Percentiles rank a stretch among this genome's conserved stretches.
Conservation (phyloP, 805 yeast species). For the Tetrapisispora fleetii region DNA sequence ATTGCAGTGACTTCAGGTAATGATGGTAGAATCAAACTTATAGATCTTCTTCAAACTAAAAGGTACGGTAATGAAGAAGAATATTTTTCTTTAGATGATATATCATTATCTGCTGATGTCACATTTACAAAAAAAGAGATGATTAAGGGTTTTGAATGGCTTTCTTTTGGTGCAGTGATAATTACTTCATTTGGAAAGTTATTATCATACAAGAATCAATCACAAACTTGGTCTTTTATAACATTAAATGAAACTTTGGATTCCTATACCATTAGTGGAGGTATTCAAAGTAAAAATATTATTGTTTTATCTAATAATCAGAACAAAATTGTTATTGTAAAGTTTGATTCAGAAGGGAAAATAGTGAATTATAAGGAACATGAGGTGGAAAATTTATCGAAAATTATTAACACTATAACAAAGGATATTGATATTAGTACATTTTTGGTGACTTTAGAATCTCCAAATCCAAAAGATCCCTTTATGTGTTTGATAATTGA, state of each 20-base stretch:
- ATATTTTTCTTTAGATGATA: constrained; percentile 26
- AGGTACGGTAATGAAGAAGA: constrained; percentile 27
- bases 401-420: constrained; percentile 43
- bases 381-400: constrained; percentile 28
- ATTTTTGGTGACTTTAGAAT: constrained; percentile 41
- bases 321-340: constrained; percentile 37
- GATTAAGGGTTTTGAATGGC: constrained; percentile 49
- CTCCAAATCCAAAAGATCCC: constrained; percentile 56
- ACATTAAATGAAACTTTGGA: constrained; percentile 21
- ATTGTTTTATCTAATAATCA: constrained; percentile 29
- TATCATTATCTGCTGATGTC: constrained; percentile 24
- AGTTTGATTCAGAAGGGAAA: constrained; percentile 32
- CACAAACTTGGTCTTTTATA: constrained; percentile 24
- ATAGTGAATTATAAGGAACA: constrained; percentile 14
- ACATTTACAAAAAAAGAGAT: constrained; percentile 39
- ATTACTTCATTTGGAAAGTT: constrained; percentile 54
- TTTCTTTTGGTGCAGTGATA: constrained; percentile 37
- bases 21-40: constrained; percentile 70
- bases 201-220: constrained; percentile 20
- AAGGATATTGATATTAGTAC: constrained; percentile 19
- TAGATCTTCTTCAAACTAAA: constrained; percentile 36
- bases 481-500: constrained; percentile 36
- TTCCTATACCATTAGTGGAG: constrained; percentile 36
- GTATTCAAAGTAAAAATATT: constrained; percentile 30
- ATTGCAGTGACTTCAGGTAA: constrained; percentile 84